Percentiles rank a stretch among this genome's conserved stretches.
These are phyloP conservation scores for Diaporthe australafricana DNA, from an alignment of 2,329 filamentous ascomycete genomes.

Conservation along the genomic window DNA sequence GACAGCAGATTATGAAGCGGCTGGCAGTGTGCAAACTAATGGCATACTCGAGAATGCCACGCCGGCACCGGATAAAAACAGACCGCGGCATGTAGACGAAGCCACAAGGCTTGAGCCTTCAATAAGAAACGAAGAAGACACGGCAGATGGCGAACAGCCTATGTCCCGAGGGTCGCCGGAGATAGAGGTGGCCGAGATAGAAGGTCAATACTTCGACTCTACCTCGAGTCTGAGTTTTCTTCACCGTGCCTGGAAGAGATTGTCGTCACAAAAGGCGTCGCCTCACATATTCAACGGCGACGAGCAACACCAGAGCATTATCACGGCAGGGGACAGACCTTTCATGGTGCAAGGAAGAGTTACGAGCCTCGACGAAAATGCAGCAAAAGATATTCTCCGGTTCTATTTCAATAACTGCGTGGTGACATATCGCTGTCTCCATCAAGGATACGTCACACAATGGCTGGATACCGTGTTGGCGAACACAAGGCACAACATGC, in stretches of 20 bases:
- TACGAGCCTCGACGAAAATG: neutral
- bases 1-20: neutral
- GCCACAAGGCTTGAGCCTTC: neutral
- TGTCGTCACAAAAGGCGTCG: neutral
- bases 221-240: neutral
- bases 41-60: neutral
- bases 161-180: neutral
- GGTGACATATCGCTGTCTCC: conserved; percentile 41
- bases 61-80: neutral
- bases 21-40: neutral
- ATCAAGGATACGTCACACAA: conserved; percentile 35
- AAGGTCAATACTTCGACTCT: conserved; percentile 1
- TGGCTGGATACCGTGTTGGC: conserved; percentile 67
- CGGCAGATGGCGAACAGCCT: neutral
- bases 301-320: neutral
- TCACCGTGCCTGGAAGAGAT: neutral
- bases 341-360: neutral
- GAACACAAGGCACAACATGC: conserved; percentile 56
- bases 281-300: neutral
- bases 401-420: conserved; percentile 37
- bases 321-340: neutral
- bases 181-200: neutral
- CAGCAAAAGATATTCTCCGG: neutral
- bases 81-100: neutral
- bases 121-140: neutral